Evolutionary conservation across 2,329 filamentous ascomycete genomes (phyloP).

Genomic region (Cladosporium sp.): DNA sequence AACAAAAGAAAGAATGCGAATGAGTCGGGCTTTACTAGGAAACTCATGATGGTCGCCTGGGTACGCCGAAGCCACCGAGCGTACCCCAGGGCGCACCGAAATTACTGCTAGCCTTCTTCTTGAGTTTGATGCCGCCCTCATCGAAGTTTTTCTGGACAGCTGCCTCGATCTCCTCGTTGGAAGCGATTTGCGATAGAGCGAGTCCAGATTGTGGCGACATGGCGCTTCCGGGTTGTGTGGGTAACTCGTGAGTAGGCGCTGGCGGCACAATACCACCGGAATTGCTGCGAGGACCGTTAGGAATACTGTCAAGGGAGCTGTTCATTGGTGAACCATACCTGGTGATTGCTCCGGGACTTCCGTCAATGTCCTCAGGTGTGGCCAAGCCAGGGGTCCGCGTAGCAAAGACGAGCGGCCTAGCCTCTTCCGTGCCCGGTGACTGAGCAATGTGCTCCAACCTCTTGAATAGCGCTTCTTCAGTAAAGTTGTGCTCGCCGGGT

Average conservation of each 20-base stretch:
- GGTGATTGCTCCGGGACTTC: slow-evolving; percentile 1
- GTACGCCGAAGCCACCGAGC: slow-evolving; percentile 33
- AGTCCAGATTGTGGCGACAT: slow-evolving; percentile 16
- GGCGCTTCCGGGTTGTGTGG: slow-evolving; percentile 8
- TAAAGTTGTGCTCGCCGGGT: slow-evolving; percentile 38
- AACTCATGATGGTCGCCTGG: slow-evolving; percentile 26
- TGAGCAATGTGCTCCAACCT: slow-evolving; percentile 36
- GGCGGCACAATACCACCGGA: not conserved
- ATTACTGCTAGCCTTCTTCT: slow-evolving; percentile 39
- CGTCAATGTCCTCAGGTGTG: slow-evolving; percentile 25
- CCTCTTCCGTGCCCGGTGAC: slow-evolving; percentile 34
- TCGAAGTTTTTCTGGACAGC: slow-evolving; percentile 32
- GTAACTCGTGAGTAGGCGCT: slow-evolving; percentile 1
- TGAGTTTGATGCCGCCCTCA: slow-evolving; percentile 37
- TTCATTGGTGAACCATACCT: not conserved
- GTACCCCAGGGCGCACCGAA: slow-evolving; percentile 40
- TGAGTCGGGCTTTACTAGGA: not conserved
- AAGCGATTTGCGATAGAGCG: slow-evolving; percentile 10
- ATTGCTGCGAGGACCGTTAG: slow-evolving; percentile 5
- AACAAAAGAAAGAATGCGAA: not conserved
- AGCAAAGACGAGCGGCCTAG: slow-evolving; percentile 33
- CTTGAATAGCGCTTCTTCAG: slow-evolving; percentile 35
- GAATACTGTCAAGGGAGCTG: not conserved
- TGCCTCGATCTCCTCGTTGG: slow-evolving; percentile 19
- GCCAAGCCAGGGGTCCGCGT: slow-evolving; percentile 32